phyloP scores from a whole-genome alignment of 345 rosid species.

The Clarkia xantiana region DNA sequence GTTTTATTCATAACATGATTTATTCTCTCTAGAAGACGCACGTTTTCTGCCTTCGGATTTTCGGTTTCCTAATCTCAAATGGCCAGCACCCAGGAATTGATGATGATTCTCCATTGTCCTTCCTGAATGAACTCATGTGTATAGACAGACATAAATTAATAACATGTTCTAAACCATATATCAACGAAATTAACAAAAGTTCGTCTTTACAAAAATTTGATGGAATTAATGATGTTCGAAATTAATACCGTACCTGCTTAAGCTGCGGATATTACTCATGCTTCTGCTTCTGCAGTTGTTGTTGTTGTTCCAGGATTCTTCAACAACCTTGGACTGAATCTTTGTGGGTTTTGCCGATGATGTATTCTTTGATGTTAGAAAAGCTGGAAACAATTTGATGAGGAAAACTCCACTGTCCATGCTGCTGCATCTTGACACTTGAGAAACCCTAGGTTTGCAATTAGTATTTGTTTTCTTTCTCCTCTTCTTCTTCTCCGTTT shows the following conservation, averaged over 20 bases:
- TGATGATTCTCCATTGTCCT: no score
- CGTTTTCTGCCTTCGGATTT: slow-evolving; percentile 5
- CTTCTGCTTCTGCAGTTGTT: no score
- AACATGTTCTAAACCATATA: no score
- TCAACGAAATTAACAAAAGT: no score
- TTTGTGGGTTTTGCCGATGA: slow-evolving; percentile 5
- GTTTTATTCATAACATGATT: no score
- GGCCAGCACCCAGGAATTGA: slow-evolving; percentile 18
- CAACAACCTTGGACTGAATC: slow-evolving; percentile 11
- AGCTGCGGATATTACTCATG: no score
- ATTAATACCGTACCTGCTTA: no score
- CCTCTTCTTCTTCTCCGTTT: slow-evolving; percentile 3
- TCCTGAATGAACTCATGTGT: no score
- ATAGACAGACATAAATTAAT: no score
- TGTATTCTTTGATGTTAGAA: slow-evolving; percentile 15
- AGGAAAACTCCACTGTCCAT: slow-evolving; percentile 33
- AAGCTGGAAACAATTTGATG: slow-evolving; percentile 34
- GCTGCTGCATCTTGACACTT: slow-evolving; percentile 20
- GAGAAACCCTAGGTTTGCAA: background rate
- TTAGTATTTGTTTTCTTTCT: slow-evolving; percentile 5
- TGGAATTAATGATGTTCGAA: no score
- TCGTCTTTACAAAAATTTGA: no score
- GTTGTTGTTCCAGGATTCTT: no score
- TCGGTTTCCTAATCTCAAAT: slow-evolving; percentile 11
- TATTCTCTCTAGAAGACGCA: slow-evolving; percentile 12